Evolutionary conservation across 78 protist species (phyloP), one percentile per base, ranked within the genome.

Genomic region (Thecamonas trahens): DNA sequence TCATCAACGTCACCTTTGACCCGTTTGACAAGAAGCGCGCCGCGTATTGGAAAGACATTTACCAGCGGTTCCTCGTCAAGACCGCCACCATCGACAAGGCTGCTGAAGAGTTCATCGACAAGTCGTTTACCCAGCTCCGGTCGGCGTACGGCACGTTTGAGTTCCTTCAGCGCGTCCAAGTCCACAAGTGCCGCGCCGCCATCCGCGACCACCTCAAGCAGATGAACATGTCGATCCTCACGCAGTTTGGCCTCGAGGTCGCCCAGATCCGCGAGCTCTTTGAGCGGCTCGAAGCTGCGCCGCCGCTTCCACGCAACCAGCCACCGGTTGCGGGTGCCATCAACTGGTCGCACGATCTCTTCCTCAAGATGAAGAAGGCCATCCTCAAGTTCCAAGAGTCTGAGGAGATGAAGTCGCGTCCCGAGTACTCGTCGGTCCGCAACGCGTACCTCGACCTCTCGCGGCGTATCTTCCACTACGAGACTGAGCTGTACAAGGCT

Each of bases 301-400:
- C 97, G 29, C 97, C 97, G 14, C 29, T 50, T n/a, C 13, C 79
- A 3, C 60, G 67, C 60, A 80, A 82, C 70, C 80, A 79, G 67
- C 93, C 97, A 20, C 92, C 93, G 3, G 62, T 86, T 17, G 84
- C 95, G 18, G 95, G 94, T 15, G 71, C 86, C 22, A 81, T 92
- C 64, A n/a, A 62, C 44, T 92, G 93, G 93, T 69, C 84, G 26
- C 49, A 72, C 7, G 39, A 76, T 17, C 77, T 92, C 47, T 86
- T 79, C 50, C 63, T 73, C 26, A 58, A 81, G 38, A 45, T 92
- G 60, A 85, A 84, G 54, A 67, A 67, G 72, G 53, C 91, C 50
- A 72, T 89, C 22, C 58, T 83, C 24, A 3, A 42, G 29, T 77
- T 93, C 67, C 58, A 85, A 38, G 1, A 68, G 15, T 57, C 8